Conservation (phyloP, 1,139 yeast genomes). For the Hyphopichia pseudoburtonii region DNA sequence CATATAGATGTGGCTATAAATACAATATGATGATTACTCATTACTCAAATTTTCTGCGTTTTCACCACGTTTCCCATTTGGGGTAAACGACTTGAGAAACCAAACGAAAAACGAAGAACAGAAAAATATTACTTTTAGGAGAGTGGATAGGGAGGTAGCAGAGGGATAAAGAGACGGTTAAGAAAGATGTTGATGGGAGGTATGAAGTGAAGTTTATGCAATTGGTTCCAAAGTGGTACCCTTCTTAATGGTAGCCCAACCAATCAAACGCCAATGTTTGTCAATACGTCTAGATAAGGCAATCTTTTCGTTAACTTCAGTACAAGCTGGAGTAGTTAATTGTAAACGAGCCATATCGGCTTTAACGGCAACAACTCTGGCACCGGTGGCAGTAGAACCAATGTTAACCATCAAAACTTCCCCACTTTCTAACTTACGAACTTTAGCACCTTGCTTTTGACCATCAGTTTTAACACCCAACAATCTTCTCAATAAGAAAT, state of each 20-base stretch:
- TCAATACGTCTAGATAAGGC: conserved; percentile 99
- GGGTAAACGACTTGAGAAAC: no score
- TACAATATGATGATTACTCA: conserved; percentile 9
- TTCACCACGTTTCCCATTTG: no score
- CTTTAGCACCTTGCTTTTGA: conserved; percentile 91
- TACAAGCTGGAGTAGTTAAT: conserved; percentile 97
- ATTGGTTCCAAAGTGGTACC: conserved; percentile 85
- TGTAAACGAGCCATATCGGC: conserved; percentile 99
- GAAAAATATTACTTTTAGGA: background rate
- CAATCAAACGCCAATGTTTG: conserved; percentile 99
- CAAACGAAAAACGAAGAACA: background rate
- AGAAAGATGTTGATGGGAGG: background rate
- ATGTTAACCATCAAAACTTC: conserved; percentile 99
- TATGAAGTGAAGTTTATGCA: conserved; percentile 21
- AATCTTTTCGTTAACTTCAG: conserved; percentile 96
- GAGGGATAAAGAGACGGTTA: conserved; percentile 4
- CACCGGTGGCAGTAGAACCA: conserved; percentile 99
- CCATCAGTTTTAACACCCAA: conserved; percentile 99
- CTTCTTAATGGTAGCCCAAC: conserved; percentile 98
- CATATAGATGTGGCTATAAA: conserved; percentile 15
- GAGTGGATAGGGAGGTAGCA: background rate
- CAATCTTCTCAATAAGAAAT: conserved; percentile 92
- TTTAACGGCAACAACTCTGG: conserved; percentile 95
- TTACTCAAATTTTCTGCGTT: background rate
- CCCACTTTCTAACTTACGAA: conserved; percentile 87